Percentiles rank a stretch among this genome's conserved stretches.
Conservation (phyloP, 257 asterid species). For the Linaria vulgaris region DNA sequence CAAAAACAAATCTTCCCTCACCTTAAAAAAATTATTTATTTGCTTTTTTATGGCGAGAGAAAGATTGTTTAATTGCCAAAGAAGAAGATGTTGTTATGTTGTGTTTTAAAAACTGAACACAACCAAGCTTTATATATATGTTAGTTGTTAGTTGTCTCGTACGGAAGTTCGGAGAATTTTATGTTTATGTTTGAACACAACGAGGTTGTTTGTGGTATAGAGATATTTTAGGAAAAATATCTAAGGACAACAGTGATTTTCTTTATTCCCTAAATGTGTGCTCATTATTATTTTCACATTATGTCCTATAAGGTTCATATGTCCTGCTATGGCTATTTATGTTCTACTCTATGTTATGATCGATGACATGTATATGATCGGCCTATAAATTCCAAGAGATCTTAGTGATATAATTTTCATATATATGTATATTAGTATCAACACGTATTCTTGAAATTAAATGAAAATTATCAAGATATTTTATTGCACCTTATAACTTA, state of each 20-base stretch:
- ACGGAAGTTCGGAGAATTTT: neutral
- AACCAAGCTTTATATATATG: neutral
- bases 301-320: too few relatives aligned
- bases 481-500: too few relatives aligned
- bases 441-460: too few relatives aligned
- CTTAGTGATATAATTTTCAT: too few relatives aligned
- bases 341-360: too few relatives aligned
- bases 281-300: too few relatives aligned
- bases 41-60: slow-evolving; percentile 25
- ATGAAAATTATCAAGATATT: too few relatives aligned
- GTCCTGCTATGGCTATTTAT: too few relatives aligned
- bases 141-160: neutral
- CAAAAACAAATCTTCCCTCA: slow-evolving; percentile 10
- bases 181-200: neutral
- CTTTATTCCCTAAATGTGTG: neutral
- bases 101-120: neutral
- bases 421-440: too few relatives aligned
- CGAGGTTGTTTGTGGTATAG: neutral
- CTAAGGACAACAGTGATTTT: neutral
- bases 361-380: too few relatives aligned
- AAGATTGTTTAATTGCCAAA: slow-evolving; percentile 30
- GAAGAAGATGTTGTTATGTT: slow-evolving; percentile 18
- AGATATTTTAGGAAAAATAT: neutral
- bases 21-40: neutral
- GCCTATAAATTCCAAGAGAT: too few relatives aligned